Percentiles rank a stretch among this genome's conserved stretches.
These are phyloP conservation scores for Intubia oerlemansii DNA, from an alignment of 2,329 filamentous ascomycete species.

Conservation along the genomic window DNA sequence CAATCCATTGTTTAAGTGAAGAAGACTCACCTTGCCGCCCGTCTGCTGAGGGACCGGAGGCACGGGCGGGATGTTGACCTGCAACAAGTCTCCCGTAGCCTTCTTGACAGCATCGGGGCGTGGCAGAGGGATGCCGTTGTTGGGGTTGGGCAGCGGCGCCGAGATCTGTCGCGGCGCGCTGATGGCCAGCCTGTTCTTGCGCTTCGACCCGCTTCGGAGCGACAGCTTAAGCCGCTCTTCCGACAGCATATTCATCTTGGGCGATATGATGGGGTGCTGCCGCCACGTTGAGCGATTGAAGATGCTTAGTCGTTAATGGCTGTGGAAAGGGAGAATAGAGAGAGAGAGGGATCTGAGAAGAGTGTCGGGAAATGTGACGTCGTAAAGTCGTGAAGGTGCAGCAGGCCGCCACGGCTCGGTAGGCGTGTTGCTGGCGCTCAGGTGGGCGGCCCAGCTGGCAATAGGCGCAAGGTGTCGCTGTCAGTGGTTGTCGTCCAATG, in stretches of 20 bases:
- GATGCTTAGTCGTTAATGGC: no score
- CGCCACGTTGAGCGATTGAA: no score
- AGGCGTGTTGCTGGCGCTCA: no score
- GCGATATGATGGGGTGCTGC: no score
- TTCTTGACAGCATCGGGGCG: constrained; percentile 5
- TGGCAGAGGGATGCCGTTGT: constrained; percentile 9
- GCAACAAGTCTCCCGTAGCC: constrained; percentile 6
- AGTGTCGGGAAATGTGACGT: no score
- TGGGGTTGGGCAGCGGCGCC: constrained; percentile 33
- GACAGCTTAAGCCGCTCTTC: constrained; percentile 41
- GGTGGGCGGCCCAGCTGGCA: no score
- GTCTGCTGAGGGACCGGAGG: constrained; percentile 25
- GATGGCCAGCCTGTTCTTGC: constrained; percentile 38
- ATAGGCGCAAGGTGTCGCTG: no score
- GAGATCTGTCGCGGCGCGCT: constrained; percentile 43
- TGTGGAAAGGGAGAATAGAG: no score
- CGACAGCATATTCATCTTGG: constrained; percentile 30
- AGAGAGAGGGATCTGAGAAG: no score
- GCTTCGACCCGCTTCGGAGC: constrained; percentile 36
- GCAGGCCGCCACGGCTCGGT: no score
- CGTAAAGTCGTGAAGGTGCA: no score
- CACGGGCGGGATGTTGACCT: constrained; percentile 11
- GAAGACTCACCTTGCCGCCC: constrained; percentile 29
- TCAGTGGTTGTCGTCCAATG: no score
- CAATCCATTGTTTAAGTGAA: background rate